phyloP scores from a whole-genome alignment of 1,284 basidiomycete genomes.

The Ceratobasidium sp. region DNA sequence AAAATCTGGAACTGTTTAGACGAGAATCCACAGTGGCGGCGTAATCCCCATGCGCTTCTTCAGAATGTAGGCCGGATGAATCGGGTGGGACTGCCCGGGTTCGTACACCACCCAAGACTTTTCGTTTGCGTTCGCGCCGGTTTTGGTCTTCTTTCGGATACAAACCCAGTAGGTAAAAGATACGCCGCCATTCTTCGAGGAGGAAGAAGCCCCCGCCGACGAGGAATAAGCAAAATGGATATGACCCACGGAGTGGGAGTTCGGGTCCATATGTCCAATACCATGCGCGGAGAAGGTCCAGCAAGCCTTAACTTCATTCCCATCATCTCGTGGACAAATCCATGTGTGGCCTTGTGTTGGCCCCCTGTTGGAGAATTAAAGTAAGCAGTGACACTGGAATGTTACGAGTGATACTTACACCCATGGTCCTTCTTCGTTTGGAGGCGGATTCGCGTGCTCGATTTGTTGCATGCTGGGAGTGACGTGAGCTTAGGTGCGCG shows the following conservation, averaged over 20 bases:
- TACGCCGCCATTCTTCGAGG: neutral
- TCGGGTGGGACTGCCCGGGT: slow-evolving; percentile 2
- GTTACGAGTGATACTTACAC: neutral
- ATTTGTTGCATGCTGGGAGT: neutral
- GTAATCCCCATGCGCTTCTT: neutral
- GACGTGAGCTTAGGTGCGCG: neutral
- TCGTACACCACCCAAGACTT: slow-evolving; percentile 4
- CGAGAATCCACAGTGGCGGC: neutral
- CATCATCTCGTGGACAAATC: neutral
- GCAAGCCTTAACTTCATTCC: neutral
- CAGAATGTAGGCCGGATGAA: neutral
- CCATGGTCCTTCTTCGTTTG: neutral
- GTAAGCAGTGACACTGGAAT: neutral
- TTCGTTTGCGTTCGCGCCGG: neutral
- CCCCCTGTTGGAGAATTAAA: neutral
- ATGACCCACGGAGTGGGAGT: neutral
- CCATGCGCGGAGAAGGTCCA: neutral
- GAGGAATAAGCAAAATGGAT: neutral
- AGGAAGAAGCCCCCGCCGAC: neutral
- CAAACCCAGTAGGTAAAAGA: neutral
- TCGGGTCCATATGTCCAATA: neutral
- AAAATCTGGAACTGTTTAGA: neutral
- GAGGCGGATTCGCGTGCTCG: neutral
- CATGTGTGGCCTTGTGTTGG: neutral
- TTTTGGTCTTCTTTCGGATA: neutral